phyloP scores from a whole-genome alignment of 2,329 filamentous ascomycete genomes.

The Pseudocercospora macadamiae region DNA sequence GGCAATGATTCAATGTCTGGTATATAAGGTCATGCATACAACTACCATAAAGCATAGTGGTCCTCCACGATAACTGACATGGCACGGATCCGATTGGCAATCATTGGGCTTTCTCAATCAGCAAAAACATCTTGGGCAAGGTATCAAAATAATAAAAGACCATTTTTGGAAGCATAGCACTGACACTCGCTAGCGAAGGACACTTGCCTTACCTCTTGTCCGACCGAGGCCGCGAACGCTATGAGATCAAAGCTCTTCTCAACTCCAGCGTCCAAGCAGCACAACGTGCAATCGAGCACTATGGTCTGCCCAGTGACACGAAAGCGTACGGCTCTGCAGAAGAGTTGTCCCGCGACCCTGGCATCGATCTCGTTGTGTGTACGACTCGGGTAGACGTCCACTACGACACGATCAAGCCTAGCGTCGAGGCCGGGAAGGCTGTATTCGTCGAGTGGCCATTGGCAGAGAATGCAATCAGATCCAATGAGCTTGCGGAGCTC shows the following conservation, averaged over 20 bases:
- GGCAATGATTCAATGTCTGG: background rate
- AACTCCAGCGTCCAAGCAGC: conserved; percentile 52
- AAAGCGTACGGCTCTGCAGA: conserved; percentile 50
- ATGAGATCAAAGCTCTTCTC: conserved; percentile 54
- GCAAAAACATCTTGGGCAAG: conserved; percentile 58
- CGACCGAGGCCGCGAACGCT: conserved; percentile 44
- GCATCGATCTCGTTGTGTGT: conserved; percentile 54
- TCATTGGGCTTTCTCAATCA: conserved; percentile 61
- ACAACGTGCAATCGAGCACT: conserved; percentile 45
- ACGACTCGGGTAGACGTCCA: conserved; percentile 50
- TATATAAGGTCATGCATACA: background rate
- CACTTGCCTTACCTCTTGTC: conserved; percentile 64
- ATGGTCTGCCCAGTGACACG: conserved; percentile 41
- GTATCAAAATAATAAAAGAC: background rate
- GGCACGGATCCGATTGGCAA: conserved; percentile 58
- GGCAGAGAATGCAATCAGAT: conserved; percentile 51
- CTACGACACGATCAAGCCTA: conserved; percentile 46
- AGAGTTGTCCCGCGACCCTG: conserved; percentile 49
- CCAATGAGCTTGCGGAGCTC: conserved; percentile 47
- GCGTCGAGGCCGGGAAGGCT: conserved; percentile 46
- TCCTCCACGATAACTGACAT: conserved; percentile 37
- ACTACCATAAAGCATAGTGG: too few relatives aligned
- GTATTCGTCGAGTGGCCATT: conserved; percentile 47
- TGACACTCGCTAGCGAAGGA: conserved; percentile 39
- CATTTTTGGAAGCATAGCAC: background rate